A percentile compares a stretch with the other conserved stretches of the same genome.
These are phyloP conservation scores for Neostapfia colusana DNA, from an alignment of 176 grass and related monocot species.

Conservation along the genomic window DNA sequence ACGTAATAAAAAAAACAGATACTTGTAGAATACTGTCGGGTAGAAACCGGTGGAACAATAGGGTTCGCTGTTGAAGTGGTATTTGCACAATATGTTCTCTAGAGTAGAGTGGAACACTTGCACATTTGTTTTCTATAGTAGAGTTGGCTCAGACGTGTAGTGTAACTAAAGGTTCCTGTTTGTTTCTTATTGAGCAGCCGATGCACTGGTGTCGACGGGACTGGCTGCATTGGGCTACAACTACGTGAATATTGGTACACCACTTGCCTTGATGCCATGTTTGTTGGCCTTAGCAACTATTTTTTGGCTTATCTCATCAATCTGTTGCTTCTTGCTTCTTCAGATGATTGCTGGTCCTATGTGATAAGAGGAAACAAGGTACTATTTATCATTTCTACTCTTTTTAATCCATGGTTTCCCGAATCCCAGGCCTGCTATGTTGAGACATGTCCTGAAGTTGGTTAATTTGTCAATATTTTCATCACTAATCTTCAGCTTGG, in stretches of 20 bases:
- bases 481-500: not conserved
- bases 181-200: constrained; percentile 54
- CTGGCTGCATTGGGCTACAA: constrained; percentile 77
- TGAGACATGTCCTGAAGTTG: not conserved
- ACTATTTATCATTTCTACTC: not conserved
- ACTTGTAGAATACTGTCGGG: not conserved
- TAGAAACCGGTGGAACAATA: not conserved
- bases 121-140: not conserved
- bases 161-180: not conserved
- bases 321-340: constrained; percentile 14
- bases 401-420: not conserved
- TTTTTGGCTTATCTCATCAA: not conserved
- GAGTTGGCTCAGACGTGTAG: not conserved
- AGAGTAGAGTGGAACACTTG: not conserved
- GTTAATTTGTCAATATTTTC: not conserved
- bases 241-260: constrained; percentile 78
- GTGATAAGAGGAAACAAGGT: constrained; percentile 63
- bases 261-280: not conserved
- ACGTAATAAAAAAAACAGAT: not conserved
- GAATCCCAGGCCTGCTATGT: not conserved
- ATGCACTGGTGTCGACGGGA: constrained; percentile 80
- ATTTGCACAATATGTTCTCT: not conserved
- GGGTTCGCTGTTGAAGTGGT: not conserved
- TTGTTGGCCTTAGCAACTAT: not conserved
- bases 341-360: constrained; percentile 96